These are phyloP conservation scores for Penicilliopsis zonata DNA, from an alignment of 495 filamentous ascomycete genomes.

Conservation along the genomic window DNA sequence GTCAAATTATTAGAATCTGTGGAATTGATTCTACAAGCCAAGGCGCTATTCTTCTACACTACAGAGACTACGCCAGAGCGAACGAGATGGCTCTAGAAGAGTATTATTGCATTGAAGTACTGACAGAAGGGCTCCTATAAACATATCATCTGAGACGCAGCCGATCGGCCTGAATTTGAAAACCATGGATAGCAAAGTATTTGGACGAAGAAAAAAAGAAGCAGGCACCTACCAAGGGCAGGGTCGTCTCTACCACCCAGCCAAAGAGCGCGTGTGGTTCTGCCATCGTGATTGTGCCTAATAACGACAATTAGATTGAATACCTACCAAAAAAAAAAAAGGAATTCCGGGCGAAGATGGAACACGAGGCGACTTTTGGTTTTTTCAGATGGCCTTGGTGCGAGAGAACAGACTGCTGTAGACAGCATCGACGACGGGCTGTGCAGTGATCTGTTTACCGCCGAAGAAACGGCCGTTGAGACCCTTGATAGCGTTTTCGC, in stretches of 20 bases:
- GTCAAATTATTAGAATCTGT: too few relatives aligned
- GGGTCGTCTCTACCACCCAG: conserved; percentile 20
- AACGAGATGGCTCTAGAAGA: too few relatives aligned
- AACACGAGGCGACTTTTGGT: conserved; percentile 8
- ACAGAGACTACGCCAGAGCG: too few relatives aligned
- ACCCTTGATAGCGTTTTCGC: conserved; percentile 94
- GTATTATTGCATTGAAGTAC: not conserved
- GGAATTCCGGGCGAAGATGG: conserved; percentile 12
- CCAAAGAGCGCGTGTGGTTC: conserved; percentile 7
- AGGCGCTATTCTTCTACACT: too few relatives aligned
- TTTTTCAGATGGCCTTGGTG: conserved; percentile 61
- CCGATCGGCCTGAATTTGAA: conserved; percentile 11
- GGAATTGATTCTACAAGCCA: too few relatives aligned
- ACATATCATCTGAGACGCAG: conserved; percentile 17
- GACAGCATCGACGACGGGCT: conserved; percentile 93
- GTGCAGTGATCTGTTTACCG: conserved; percentile 77
- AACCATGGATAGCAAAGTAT: conserved; percentile 4
- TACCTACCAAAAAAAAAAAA: conserved; percentile 12
- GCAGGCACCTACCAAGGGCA: conserved; percentile 33
- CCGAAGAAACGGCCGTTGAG: conserved; percentile 95
- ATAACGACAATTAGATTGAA: conserved; percentile 16
- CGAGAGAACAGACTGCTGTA: conserved; percentile 95
- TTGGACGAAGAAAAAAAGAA: conserved; percentile 10
- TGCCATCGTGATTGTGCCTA: conserved; percentile 15
- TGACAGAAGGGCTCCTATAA: conserved; percentile 11